Percentiles rank a stretch among this genome's conserved stretches.
Conservation (phyloP, 805 yeast genomes). For the Teunomyces tritomae region DNA sequence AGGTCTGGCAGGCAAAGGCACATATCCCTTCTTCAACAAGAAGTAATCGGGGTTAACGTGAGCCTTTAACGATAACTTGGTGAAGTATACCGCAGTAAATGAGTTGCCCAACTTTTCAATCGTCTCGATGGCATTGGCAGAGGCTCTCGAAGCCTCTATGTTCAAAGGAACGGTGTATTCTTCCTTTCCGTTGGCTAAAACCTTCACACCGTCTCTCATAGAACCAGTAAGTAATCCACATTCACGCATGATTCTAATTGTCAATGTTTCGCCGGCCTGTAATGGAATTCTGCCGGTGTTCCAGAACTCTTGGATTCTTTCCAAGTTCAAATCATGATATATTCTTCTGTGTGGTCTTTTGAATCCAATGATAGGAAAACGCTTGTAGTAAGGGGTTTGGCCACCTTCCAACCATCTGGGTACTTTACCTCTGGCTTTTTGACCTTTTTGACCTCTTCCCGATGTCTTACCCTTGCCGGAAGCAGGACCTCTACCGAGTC, state of each 20-base stretch:
- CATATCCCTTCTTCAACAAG: conserved; percentile 65
- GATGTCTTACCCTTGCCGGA: conserved; percentile 92
- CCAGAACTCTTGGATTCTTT: conserved; percentile 68
- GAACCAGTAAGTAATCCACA: conserved; percentile 71
- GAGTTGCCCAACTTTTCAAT: conserved; percentile 74
- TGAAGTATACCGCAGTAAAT: conserved; percentile 69
- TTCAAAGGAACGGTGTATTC: conserved; percentile 57
- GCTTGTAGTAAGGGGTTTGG: conserved; percentile 85
- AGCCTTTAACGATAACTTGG: conserved; percentile 62
- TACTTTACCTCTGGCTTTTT: conserved; percentile 89
- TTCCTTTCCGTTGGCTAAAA: conserved; percentile 64
- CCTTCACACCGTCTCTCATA: conserved; percentile 74
- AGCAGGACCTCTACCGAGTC: conserved; percentile 96
- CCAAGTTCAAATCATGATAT: conserved; percentile 60
- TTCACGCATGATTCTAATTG: conserved; percentile 74
- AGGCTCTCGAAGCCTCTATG: conserved; percentile 81
- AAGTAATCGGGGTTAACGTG: conserved; percentile 75
- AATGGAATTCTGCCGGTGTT: conserved; percentile 62
- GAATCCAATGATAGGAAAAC: conserved; percentile 88
- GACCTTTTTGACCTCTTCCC: conserved; percentile 98
- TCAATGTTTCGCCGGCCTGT: conserved; percentile 58
- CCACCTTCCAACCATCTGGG: conserved; percentile 98
- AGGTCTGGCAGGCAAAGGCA: conserved; percentile 87
- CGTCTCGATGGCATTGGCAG: conserved; percentile 66
- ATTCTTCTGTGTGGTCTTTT: conserved; percentile 57